phyloP scores from a whole-genome alignment of 2,329 filamentous ascomycete genomes.

The Trichoderma sp. region DNA sequence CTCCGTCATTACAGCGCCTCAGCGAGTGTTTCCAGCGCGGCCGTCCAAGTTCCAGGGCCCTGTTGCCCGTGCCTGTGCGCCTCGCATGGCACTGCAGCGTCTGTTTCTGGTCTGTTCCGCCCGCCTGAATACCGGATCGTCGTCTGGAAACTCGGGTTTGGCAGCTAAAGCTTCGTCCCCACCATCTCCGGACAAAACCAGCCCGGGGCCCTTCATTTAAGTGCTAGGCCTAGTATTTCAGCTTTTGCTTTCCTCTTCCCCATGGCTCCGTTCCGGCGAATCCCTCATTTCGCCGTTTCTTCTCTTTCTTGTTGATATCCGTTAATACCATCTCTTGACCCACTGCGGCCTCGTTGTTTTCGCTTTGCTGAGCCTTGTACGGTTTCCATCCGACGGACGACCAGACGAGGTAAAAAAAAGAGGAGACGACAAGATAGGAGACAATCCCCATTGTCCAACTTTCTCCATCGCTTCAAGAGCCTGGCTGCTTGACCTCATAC shows the following conservation, averaged over 20 bases:
- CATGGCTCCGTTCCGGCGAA: slow-evolving; percentile 9
- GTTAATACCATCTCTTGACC: slow-evolving; percentile 2
- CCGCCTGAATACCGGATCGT: slow-evolving; percentile 17
- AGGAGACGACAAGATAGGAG: slow-evolving; percentile 16
- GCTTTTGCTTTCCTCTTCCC: neutral
- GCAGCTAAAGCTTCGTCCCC: slow-evolving; percentile 14
- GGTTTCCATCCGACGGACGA: neutral
- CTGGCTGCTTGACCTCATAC: neutral
- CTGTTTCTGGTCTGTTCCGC: neutral
- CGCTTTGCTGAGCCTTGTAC: neutral
- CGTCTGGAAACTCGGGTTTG: slow-evolving; percentile 13
- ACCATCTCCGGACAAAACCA: slow-evolving; percentile 14
- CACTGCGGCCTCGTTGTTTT: neutral
- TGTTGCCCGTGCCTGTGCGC: neutral
- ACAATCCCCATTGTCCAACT: neutral
- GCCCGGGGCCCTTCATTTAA: slow-evolving; percentile 3
- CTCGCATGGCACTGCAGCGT: neutral
- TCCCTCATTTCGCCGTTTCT: slow-evolving; percentile 12
- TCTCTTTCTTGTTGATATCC: neutral
- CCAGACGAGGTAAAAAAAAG: slow-evolving; percentile 12
- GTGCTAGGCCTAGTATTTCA: slow-evolving; percentile 4
- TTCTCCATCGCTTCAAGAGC: neutral
- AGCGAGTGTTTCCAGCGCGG: neutral
- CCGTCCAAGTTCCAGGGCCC: neutral
- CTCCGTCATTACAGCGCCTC: slow-evolving; percentile 4